phyloP scores from a whole-genome alignment of 1,284 basidiomycete genomes.

The Pseudozyma hubeiensis region DNA sequence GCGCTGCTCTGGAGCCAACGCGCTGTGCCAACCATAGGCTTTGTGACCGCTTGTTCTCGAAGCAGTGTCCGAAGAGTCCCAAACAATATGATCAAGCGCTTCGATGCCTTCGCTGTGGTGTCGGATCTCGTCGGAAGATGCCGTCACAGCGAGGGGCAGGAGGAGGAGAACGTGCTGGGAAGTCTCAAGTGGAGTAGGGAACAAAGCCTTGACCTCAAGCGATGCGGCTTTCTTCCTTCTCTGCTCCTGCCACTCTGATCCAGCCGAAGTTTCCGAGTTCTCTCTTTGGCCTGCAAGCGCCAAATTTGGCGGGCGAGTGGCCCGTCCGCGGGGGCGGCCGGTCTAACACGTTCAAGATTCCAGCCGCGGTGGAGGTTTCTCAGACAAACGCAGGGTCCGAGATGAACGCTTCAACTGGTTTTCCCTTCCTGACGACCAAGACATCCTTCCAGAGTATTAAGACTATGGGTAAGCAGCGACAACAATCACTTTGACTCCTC shows the following conservation, averaged over 20 bases:
- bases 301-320: slow-evolving; percentile 2
- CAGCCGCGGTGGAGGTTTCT: background rate
- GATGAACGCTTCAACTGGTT: no score
- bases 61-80: slow-evolving; percentile 1
- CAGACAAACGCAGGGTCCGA: no score
- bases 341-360: slow-evolving; percentile 1
- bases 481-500: no score
- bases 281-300: background rate
- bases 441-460: background rate
- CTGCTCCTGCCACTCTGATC: background rate
- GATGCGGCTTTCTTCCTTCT: background rate
- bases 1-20: slow-evolving; percentile 27
- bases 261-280: background rate
- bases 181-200: no score
- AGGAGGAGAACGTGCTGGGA: background rate
- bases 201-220: background rate
- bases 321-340: background rate
- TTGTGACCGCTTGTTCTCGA: background rate
- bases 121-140: no score
- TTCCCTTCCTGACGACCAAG: background rate
- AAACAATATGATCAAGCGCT: background rate
- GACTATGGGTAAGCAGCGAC: background rate
- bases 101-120: no score
- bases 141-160: background rate
- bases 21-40: slow-evolving; percentile 33